These are phyloP conservation scores for Cornus kousa DNA, from an alignment of 148 eudicot genomes.

Conservation along the genomic window DNA sequence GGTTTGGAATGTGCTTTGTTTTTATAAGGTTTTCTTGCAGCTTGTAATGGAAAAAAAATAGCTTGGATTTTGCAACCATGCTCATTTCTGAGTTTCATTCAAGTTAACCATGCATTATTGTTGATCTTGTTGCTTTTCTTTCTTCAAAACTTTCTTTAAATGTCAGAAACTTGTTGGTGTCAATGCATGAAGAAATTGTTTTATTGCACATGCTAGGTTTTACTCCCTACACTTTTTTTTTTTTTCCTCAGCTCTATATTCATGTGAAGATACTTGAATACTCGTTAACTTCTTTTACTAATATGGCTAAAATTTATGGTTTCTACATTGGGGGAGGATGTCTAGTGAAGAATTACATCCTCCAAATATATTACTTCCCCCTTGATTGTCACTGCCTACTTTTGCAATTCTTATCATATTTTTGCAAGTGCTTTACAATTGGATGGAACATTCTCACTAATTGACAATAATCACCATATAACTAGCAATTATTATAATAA, in stretches of 20 bases:
- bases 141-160: neutral
- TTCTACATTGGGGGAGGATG: neutral
- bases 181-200: neutral
- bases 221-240: neutral
- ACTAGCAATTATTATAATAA: too few relatives aligned
- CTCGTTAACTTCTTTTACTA: neutral
- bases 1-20: neutral
- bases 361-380: neutral
- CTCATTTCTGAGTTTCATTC: neutral
- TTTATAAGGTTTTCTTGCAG: too few relatives aligned
- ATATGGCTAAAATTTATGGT: neutral
- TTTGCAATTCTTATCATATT: too few relatives aligned
- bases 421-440: neutral
- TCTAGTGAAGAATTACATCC: neutral
- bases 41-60: neutral
- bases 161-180: neutral
- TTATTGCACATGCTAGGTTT: neutral
- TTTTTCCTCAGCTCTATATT: neutral
- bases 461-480: too few relatives aligned
- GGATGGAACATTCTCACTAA: too few relatives aligned
- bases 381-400: neutral
- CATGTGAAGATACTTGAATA: neutral
- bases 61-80: neutral
- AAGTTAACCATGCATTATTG: neutral
- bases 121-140: slow-evolving; percentile 1